Percentiles rank a stretch among this genome's conserved stretches.
phyloP scores from a whole-genome alignment of 768 basidiomycete genomes.

The Macrocybe gigantea region DNA sequence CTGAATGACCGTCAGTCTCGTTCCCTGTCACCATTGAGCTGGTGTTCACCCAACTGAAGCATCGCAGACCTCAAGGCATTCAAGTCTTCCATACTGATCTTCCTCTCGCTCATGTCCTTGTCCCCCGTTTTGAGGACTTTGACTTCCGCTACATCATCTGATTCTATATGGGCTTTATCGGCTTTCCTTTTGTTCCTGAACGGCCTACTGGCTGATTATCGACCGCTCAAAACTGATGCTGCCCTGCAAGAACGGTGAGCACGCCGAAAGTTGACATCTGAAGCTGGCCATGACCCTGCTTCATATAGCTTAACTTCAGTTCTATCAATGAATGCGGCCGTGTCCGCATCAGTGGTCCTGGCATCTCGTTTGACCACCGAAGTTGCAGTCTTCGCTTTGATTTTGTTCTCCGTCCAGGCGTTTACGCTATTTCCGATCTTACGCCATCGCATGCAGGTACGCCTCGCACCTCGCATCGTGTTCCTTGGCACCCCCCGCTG shows the following conservation, averaged over 20 bases:
- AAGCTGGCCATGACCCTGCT: conserved; percentile 11
- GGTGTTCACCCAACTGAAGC: background rate
- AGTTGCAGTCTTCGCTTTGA: conserved; percentile 82
- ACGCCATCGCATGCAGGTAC: conserved; percentile 66
- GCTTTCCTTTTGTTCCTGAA: conserved; percentile 80
- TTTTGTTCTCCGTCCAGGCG: conserved; percentile 74
- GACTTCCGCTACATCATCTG: conserved; percentile 91
- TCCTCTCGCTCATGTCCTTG: conserved; percentile 83
- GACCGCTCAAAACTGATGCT: conserved; percentile 36
- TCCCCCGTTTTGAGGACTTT: conserved; percentile 89
- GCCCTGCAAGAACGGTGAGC: conserved; percentile 54
- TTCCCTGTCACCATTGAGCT: background rate
- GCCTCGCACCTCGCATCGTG: conserved; percentile 10
- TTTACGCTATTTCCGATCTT: conserved; percentile 85
- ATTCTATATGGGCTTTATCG: conserved; percentile 96
- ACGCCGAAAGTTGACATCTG: conserved; percentile 8
- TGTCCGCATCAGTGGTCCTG: conserved; percentile 89
- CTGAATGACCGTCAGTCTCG: conserved; percentile 1
- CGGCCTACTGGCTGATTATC: conserved; percentile 79
- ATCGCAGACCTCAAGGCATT: conserved; percentile 58
- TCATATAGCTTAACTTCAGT: conserved; percentile 67
- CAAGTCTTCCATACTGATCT: conserved; percentile 82
- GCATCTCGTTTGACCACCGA: conserved; percentile 85
- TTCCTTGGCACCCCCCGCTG: background rate
- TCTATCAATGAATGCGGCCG: conserved; percentile 84